These are phyloP conservation scores for Fusarium sp. DNA, from an alignment of 2,329 filamentous ascomycete genomes.

Conservation along the genomic window DNA sequence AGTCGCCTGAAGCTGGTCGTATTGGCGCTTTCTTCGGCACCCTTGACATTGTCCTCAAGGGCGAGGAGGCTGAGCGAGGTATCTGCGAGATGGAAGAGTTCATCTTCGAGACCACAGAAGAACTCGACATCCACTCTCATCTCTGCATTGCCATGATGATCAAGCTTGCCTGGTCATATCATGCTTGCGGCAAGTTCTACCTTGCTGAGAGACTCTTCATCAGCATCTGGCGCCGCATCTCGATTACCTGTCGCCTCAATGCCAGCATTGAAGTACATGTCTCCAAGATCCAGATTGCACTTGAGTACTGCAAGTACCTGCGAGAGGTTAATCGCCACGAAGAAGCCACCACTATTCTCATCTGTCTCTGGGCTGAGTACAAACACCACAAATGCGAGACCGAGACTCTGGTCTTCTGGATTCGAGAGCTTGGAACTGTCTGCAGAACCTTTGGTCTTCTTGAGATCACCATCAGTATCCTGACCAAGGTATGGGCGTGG, in stretches of 20 bases:
- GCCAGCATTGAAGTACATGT: conserved; percentile 52
- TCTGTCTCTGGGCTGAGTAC: conserved; percentile 57
- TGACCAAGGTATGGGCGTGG: conserved; percentile 56
- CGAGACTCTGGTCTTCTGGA: conserved; percentile 51
- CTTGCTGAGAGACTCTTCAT: conserved; percentile 56
- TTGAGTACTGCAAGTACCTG: conserved; percentile 55
- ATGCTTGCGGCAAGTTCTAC: conserved; percentile 49
- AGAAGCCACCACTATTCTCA: conserved; percentile 56
- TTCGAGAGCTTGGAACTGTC: conserved; percentile 52
- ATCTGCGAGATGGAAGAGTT: conserved; percentile 51
- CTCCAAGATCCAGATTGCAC: conserved; percentile 54
- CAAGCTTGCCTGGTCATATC: conserved; percentile 52
- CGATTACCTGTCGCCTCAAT: conserved; percentile 49
- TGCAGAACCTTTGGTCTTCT: conserved; percentile 53
- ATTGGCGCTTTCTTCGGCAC: conserved; percentile 51
- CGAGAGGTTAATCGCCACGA: conserved; percentile 49
- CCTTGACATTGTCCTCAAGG: conserved; percentile 52
- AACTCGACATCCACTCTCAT: conserved; percentile 51
- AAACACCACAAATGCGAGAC: conserved; percentile 52
- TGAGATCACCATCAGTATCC: conserved; percentile 51
- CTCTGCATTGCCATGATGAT: conserved; percentile 53
- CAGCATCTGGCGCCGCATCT: conserved; percentile 56
- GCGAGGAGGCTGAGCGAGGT: conserved; percentile 40
- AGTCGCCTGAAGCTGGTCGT: conserved; percentile 47
- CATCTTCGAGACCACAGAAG: conserved; percentile 53